Evolutionary conservation across 2,329 filamentous ascomycete genomes (phyloP).

Genomic region (Proliferodiscus dingleyae): DNA sequence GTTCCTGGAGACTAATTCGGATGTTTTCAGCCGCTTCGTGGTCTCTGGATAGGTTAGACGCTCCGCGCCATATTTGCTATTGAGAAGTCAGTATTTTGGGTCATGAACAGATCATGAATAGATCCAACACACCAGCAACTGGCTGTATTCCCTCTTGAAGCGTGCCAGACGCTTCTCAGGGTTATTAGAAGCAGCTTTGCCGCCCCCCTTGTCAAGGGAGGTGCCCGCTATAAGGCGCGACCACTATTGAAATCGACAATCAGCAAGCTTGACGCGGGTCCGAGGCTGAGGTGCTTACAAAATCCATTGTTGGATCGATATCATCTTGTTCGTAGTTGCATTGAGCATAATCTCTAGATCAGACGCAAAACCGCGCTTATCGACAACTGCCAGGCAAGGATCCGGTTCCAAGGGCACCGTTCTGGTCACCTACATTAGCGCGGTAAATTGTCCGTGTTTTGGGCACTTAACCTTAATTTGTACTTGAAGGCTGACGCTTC

Average conservation of each 20-base stretch:
- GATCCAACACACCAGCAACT: constrained; percentile 48
- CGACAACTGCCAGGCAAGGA: background rate
- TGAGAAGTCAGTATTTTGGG: constrained; percentile 3
- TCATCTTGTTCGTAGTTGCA: constrained; percentile 9
- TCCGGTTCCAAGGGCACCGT: background rate
- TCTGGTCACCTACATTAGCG: background rate
- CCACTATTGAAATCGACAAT: constrained; percentile 47
- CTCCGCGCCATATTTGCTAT: constrained; percentile 56
- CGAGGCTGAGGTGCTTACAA: constrained; percentile 20
- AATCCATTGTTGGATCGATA: constrained; percentile 22
- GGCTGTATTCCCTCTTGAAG: constrained; percentile 62
- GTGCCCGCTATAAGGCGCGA: constrained; percentile 61
- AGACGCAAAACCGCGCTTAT: constrained; percentile 6
- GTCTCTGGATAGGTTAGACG: constrained; percentile 55
- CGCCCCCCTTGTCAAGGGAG: constrained; percentile 49
- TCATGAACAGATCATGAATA: background rate
- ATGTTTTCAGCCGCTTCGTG: constrained; percentile 58
- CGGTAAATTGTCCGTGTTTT: too few relatives aligned
- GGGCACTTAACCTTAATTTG: too few relatives aligned
- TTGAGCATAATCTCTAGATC: constrained; percentile 3
- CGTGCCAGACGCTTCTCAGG: constrained; percentile 59
- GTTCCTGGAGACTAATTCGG: constrained; percentile 57
- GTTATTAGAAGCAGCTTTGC: constrained; percentile 57
- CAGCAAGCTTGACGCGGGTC: constrained; percentile 8
- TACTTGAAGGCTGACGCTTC: too few relatives aligned